Evolutionary conservation across 2,329 filamentous ascomycete species (phyloP), one percentile per base, ranked within the genome.

Genomic region (Phoma sp.): DNA sequence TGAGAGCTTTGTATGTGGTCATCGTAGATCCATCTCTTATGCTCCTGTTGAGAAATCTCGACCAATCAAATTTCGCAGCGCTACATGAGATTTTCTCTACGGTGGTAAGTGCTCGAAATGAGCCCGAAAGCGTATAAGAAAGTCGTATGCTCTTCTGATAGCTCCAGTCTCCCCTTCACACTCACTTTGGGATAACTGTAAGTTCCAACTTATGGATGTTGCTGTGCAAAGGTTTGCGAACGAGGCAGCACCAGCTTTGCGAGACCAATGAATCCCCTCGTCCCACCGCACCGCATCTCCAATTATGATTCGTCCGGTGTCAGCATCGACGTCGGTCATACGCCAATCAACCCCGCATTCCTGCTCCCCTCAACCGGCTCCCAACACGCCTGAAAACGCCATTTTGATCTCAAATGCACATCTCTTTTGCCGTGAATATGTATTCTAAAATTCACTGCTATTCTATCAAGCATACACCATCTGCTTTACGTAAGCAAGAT

Each of bases 401-500:
- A n/a, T n/a, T n/a, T n/a, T n/a, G n/a, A n/a, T n/a, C n/a, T n/a
- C 12, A 26, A 15, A 4, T 33, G 14, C 30, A 33, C 15, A 33
- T 5, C 4, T 12, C 14, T 34, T 15, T 4, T 10, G 14, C 5
- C 9, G 5, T 5, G 18, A 37, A 25, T 39, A 59, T 47, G 39
- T 28, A 46, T 34, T 7, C 9, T 6, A 46, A 34, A 39, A 46
- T 42, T 23, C 0, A 1, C 2, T 7, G 10, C 11, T 9, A 9
- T 43, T 46, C 14, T 20, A 48, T 43, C 30, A 43, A 48, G 32
- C 15, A 29, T 14, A 20, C 28, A 33, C 51, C 48, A 52, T 52
- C 45, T 43, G 51, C 43, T 54, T 54, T 26, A 43, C 15, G 45
- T 47, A 23, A 47, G 38, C 36, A 43, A 48, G 6, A 28, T 47